A percentile compares a stretch with the other conserved stretches of the same genome.
Evolutionary conservation across 2,329 filamentous ascomycete species (phyloP).

Genomic region (Sphaerostilbella broomeana): DNA sequence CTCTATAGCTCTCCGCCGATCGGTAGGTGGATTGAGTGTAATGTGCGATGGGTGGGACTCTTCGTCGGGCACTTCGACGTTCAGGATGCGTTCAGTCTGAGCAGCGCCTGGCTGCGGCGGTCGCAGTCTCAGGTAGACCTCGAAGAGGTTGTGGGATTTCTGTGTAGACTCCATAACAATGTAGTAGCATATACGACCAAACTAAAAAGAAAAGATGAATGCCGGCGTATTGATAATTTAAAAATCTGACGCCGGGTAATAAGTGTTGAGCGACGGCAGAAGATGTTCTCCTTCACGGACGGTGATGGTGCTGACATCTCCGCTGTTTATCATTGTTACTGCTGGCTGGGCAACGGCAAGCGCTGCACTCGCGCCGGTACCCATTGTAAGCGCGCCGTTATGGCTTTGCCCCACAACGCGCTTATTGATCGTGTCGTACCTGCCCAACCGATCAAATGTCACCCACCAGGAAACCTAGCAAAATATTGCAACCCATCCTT

Average conservation of each 20-base stretch:
- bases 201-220: slow-evolving; percentile 2
- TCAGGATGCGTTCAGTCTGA: slow-evolving; percentile 62
- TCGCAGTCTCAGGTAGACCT: slow-evolving; percentile 82
- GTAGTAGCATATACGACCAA: not conserved
- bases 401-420: no score
- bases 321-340: slow-evolving; percentile 5
- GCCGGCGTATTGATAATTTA: slow-evolving; percentile 7
- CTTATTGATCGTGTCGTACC: no score
- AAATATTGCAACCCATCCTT: no score
- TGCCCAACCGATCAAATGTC: no score
- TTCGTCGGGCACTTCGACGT: slow-evolving; percentile 57
- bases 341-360: slow-evolving; percentile 10
- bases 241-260: not conserved
- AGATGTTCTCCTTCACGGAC: not conserved
- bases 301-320: not conserved
- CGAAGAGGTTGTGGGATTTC: slow-evolving; percentile 60
- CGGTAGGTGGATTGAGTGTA: slow-evolving; percentile 72
- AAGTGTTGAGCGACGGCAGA: not conserved
- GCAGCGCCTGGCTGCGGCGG: slow-evolving; percentile 48
- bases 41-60: slow-evolving; percentile 57
- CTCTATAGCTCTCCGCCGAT: slow-evolving; percentile 82
- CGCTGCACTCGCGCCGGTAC: no score
- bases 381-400: no score
- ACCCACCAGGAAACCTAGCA: no score
- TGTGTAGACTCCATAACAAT: slow-evolving; percentile 19